Base-by-base conservation (phyloP, 768 basidiomycete genomes). In the Stropharia rugosoannulata region DNA sequence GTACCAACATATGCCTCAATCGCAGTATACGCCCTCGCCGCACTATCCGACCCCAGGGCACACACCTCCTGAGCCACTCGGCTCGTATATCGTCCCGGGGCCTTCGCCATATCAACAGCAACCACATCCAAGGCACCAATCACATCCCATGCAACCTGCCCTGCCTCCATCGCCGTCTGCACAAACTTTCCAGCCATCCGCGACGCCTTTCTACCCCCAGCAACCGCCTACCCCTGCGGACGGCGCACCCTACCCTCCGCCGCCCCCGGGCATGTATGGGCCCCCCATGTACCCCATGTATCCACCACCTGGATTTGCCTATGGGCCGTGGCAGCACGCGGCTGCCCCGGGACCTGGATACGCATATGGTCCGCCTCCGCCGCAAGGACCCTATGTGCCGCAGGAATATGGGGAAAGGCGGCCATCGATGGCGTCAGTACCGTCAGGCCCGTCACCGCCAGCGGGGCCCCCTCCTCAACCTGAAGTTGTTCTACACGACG, bases 151-250 rank as follows among this genome's bases (percentile, higher is more conserved):
- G 54, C 51, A 51, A 46, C 36, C 54, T 22, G 27, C 39, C 37
- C 7, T 13, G 19, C 27, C 39, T 7, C 43, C 56, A 15, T 47
- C 41, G 8, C 57, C 52, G 2, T 37, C 56, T 13, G 29, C 25
- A 25, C 45, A 55, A 15, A 18, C 49, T 10, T 60, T 57, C 49
- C 59, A 60, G n/a, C 41, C 37, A 6, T 32, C 59, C 7, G 43
- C 55, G 13, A 25, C 59, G 5, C 40, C 51, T 4, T 60, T 54
- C 38, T 57, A 60, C 39, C 50, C 60, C 16, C 56, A 52, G 6
- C 48, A 40, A 13, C 55, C 42, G 19, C 55, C 38, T 10, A 18
- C 39, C 16, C 47, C 48, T 27, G 35, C 47, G 27, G 36, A 37
- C 7, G 41, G 19, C 18, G 15, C 22, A 35, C 15, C 43, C 25